Evolutionary conservation across 2,329 filamentous ascomycete species (phyloP), one percentile per base, ranked within the genome.

Genomic region (Neurospora sp.): DNA sequence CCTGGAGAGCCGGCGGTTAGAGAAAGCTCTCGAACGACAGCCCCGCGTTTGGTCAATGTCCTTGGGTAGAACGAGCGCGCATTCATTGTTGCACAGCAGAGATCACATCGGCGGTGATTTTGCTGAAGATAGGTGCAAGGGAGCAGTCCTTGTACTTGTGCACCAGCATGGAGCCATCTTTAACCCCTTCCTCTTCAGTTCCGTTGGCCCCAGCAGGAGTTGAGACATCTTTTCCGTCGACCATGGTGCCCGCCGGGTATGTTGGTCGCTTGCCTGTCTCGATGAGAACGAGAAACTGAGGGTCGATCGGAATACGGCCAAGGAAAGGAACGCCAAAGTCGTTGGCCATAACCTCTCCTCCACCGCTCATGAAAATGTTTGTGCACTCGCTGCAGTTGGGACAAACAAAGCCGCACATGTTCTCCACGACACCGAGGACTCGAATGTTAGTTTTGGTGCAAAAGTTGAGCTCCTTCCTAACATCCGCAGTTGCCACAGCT

Each of bases 391-490:
- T 87, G 79, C 89, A 91, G 77, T 90, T 87, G 6, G 89, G 89
- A 77, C 92, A 96, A n/a, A 96, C 91, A 75, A 92, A 96, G 2
- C 92, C 92, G 74, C 90, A 91, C 96, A 99, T 98, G 79, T 99
- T 99, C 82, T 99, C 96, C 66, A 99, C 87, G 0, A 99, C 94
- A 0, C 96, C 96, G 11, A 98, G 83, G 41, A 96, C 88, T 2
- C 86, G 84, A 67, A 97, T 89, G 38, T 88, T 87, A 1, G 92
- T 95, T 82, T 97, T 97, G 68, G 84, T 84, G 81, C 94, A 97
- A 78, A 97, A 97, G 79, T 97, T 97, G 73, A 97, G 86, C 80
- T 97, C 94, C 78, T 97, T 97, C 77, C 92, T 90, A 43, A 99
- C 96, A 78, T 99, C 96, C 0, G 93, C 91, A 37, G 95, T 97